Conservation (phyloP, 1,284 basidiomycete genomes). For the Puccinia hordei region DNA sequence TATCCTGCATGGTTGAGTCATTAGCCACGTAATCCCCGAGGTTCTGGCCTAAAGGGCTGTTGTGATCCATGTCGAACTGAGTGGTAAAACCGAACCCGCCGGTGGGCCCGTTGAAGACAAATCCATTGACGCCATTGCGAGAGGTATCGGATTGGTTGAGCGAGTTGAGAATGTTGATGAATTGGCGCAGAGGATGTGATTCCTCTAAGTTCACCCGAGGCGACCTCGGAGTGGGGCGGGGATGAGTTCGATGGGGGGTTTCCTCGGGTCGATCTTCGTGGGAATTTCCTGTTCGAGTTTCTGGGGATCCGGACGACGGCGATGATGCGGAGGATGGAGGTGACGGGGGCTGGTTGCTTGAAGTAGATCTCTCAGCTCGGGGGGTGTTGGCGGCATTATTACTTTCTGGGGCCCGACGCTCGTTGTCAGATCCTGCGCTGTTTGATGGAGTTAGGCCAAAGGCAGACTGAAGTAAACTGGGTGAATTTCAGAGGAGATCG, state of each 20-base stretch:
- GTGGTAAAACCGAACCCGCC: slow-evolving; percentile 33
- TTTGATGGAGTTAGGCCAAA: slow-evolving; percentile 6
- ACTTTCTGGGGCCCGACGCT: not conserved
- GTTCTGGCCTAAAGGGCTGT: slow-evolving; percentile 13
- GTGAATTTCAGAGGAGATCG: slow-evolving; percentile 1
- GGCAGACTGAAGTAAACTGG: slow-evolving; percentile 32
- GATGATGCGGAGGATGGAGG: not conserved
- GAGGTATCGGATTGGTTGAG: slow-evolving; percentile 6
- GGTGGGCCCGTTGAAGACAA: slow-evolving; percentile 19
- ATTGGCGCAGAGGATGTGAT: slow-evolving; percentile 33
- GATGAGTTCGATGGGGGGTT: not conserved
- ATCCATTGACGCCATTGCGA: slow-evolving; percentile 31
- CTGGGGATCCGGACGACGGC: not conserved
- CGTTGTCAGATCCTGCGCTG: not conserved
- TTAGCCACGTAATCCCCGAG: slow-evolving; percentile 46
- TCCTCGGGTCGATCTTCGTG: not conserved
- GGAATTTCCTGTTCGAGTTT: not conserved
- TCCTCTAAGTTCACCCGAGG: slow-evolving; percentile 38
- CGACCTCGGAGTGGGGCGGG: slow-evolving; percentile 14
- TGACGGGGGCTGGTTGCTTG: not conserved
- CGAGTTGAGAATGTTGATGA: slow-evolving; percentile 44
- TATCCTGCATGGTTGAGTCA: slow-evolving; percentile 70
- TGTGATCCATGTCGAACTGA: slow-evolving; percentile 14
- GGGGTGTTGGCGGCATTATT: not conserved
- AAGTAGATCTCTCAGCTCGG: not conserved